phyloP scores from a whole-genome alignment of 2,329 filamentous ascomycete genomes.

The Pyrenochaeta sp. region DNA sequence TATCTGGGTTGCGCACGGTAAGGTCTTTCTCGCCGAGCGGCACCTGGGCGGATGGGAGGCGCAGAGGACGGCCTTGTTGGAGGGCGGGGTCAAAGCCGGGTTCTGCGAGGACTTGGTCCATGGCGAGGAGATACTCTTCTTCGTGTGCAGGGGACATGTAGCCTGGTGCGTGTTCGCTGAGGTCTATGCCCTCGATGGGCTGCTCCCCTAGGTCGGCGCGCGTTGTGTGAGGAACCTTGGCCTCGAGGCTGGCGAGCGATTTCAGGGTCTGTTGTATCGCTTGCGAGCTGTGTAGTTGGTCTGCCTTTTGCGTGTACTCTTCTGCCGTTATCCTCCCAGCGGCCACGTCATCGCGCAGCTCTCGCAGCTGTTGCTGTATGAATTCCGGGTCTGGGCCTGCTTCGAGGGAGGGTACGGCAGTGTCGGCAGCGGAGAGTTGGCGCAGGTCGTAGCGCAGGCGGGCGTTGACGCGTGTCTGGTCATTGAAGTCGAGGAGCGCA shows the following conservation, averaged over 20 bases:
- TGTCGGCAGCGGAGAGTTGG: conserved; percentile 48
- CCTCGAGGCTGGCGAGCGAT: conserved; percentile 51
- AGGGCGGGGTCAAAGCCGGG: conserved; percentile 62
- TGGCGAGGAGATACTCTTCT: conserved; percentile 74
- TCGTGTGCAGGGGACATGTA: conserved; percentile 76
- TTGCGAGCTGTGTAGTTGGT: conserved; percentile 40
- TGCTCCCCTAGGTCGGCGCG: conserved; percentile 42
- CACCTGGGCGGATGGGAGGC: conserved; percentile 50
- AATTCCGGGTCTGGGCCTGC: conserved; percentile 31
- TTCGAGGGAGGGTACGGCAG: conserved; percentile 36
- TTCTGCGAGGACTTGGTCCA: conserved; percentile 63
- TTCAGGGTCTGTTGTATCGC: conserved; percentile 32
- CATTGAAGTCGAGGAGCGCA: conserved; percentile 88
- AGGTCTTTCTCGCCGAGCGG: conserved; percentile 59
- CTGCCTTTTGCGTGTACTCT: conserved; percentile 37
- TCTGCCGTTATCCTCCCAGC: conserved; percentile 37
- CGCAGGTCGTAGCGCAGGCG: conserved; percentile 77
- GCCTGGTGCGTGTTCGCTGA: conserved; percentile 66
- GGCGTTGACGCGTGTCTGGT: conserved; percentile 77
- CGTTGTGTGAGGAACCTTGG: conserved; percentile 51
- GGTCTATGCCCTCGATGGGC: conserved; percentile 53
- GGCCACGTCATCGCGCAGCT: conserved; percentile 48
- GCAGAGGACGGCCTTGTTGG: conserved; percentile 50
- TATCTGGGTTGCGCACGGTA: conserved; percentile 80
- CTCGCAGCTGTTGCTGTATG: conserved; percentile 37